Conservation (phyloP, 2,329 filamentous ascomycete species). For the Nigrograna mackinnonii region DNA sequence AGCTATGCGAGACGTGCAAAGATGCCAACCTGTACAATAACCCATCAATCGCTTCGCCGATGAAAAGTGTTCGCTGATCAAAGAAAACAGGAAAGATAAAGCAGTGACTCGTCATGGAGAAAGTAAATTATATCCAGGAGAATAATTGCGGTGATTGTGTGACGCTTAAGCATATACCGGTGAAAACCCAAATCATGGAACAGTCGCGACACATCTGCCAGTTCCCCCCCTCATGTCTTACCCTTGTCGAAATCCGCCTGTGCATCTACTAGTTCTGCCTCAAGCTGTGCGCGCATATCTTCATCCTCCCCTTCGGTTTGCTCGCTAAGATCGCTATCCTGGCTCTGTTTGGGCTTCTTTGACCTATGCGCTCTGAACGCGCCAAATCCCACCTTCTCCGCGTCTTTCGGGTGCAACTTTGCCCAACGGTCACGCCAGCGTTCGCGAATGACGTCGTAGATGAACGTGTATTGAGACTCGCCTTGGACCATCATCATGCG, state of each 20-base stretch:
- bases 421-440: constrained; percentile 65
- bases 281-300: constrained; percentile 30
- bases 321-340: constrained; percentile 6
- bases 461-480: constrained; percentile 79
- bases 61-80: too few relatives aligned
- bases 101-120: background rate
- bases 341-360: constrained; percentile 31
- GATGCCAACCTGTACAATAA: too few relatives aligned
- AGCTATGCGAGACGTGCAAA: too few relatives aligned
- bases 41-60: too few relatives aligned
- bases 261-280: constrained; percentile 34
- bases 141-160: too few relatives aligned
- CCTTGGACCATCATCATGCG: constrained; percentile 95
- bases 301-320: constrained; percentile 7
- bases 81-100: background rate
- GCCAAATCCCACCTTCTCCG: constrained; percentile 23
- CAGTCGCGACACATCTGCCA: too few relatives aligned
- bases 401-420: constrained; percentile 28
- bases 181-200: too few relatives aligned
- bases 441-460: constrained; percentile 84
- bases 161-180: too few relatives aligned
- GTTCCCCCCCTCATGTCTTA: constrained; percentile 24
- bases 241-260: constrained; percentile 31
- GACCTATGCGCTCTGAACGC: constrained; percentile 20
- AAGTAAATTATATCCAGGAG: too few relatives aligned